Evolutionary conservation across 2,329 filamentous ascomycete species (phyloP), one percentile per base, ranked within the genome.

Genomic region (Thelonectria rubi): DNA sequence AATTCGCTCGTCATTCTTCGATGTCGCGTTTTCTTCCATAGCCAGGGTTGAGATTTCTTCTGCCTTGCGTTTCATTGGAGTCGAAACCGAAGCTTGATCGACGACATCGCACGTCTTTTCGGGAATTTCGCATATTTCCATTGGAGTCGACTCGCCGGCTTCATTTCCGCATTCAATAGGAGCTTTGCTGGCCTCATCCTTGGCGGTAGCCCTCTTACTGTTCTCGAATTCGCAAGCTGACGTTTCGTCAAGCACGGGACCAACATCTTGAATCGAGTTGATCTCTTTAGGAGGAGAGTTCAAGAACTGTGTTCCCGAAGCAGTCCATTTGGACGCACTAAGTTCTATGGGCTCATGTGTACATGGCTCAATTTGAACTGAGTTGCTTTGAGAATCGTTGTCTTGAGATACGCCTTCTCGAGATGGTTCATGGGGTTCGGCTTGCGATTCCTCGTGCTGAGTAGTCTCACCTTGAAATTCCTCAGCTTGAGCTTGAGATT

Each of bases 241-340:
- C 6, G 69, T 66, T 12, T 75, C 74, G 21, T 75, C 69, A 3
- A 73, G 50, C 8, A 45, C 45, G 8, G 58, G 50, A n/a, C 49
- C 18, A 10, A 54, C 39, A 2, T 37, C 30, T 21, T 47, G 20
- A 17, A 11, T 15, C 18, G 21, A 17, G 6, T 40, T 49, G 17
- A 46, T 30, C 8, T 63, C 65, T 15, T 55, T 53, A 0, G 51
- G 46, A 6, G 68, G 68, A 0, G 69, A 60, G 30, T 75, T 72
- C 11, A 79, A 69, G 50, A 80, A 79, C 17, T 69, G 67, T 3
- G 72, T 69, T 12, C 76, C 76, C 12, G 76, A 74, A 3, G 63
- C 51, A 21, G 71, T 66, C 65, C 75, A 73, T 9, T 60, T 52
- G 9, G 66, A 67, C 52, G 51, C 30, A 14, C 39, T 43, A 20